A percentile compares a stretch with the other conserved stretches of the same genome.
Conservation (phyloP, 371 early-diverging fungal species). For the Phascolomyces articulosus region DNA sequence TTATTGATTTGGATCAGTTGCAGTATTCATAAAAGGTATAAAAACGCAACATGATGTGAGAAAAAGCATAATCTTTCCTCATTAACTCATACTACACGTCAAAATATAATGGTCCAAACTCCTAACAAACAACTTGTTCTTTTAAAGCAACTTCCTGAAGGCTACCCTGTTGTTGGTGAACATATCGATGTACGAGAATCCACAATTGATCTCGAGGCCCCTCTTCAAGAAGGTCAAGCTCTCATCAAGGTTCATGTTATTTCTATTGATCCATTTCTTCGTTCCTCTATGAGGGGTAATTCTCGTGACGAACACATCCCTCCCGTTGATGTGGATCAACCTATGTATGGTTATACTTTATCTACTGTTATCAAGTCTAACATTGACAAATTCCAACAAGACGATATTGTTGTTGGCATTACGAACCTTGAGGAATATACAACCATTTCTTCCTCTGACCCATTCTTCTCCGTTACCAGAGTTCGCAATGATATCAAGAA, state of each 20-base stretch:
- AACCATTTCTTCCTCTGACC: slow-evolving; percentile 34
- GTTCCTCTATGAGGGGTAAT: slow-evolving; percentile 65
- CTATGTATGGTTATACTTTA: slow-evolving; percentile 62
- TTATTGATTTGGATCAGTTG: too few relatives aligned
- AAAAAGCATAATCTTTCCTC: too few relatives aligned
- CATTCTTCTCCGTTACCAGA: slow-evolving; percentile 18
- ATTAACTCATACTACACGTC: neutral
- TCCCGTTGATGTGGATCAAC: slow-evolving; percentile 58
- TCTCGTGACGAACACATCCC: slow-evolving; percentile 48
- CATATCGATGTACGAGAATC: slow-evolving; percentile 47
- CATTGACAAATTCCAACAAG: slow-evolving; percentile 55
- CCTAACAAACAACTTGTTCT: slow-evolving; percentile 33
- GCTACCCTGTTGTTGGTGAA: slow-evolving; percentile 43
- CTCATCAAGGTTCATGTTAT: slow-evolving; percentile 52
- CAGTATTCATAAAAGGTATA: too few relatives aligned
- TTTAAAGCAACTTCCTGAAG: slow-evolving; percentile 37
- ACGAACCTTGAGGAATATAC: slow-evolving; percentile 65
- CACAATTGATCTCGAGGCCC: slow-evolving; percentile 46
- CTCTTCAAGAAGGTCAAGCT: slow-evolving; percentile 55
- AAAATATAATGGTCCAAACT: neutral
- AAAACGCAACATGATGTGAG: too few relatives aligned
- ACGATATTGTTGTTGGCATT: slow-evolving; percentile 62
- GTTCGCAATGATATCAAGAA: slow-evolving; percentile 42
- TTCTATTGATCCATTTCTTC: slow-evolving; percentile 54
- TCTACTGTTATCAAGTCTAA: slow-evolving; percentile 63